Base-by-base conservation (phyloP, 495 filamentous ascomycete genomes). In the Penicillium subrubescens region DNA sequence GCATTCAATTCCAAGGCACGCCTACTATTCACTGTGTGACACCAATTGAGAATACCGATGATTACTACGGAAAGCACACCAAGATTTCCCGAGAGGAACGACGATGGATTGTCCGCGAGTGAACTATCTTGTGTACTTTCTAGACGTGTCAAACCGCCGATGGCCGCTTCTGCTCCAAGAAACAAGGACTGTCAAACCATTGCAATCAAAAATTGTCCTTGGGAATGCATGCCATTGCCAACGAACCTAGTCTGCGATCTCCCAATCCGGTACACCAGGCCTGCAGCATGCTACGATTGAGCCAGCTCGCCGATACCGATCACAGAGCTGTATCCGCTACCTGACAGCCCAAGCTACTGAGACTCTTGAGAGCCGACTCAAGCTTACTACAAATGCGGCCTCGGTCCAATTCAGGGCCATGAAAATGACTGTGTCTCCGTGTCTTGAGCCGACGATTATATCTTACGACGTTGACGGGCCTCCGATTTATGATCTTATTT, bases 21-120 rank as follows among this genome's bases (percentile, higher is more conserved):
- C 82, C 83, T 7, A 81, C 77, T 27, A 77, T 86, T 27, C 71
- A 84, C 68, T 84, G 81, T 51, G 78, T 86, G 62, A 84, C 81
- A 6, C 82, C 82, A 0, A 82, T 86, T 67, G 80, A 81, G 69
- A 80, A 81, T 21, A 76, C 79, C 25, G 82, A 84, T 23, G 83
- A 85, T 56, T 85, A 84, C 66, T 83, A 85, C 52, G 83, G 83
- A 59, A 77, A 69, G 29, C 80, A 85, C 64, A 77, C 73, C 37
- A 85, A 83, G 72, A 73, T 85, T 65, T 73, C 77, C 46, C 76
- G 75, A 31, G 83, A 85, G 35, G 83, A 85, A 64, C 72, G 81
- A 59, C 75, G 83, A 59, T 85, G 83, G 83, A 70, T 61, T 11
- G 74, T 76, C 12, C 68, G 77, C 27, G 71, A 81, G 67, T 78